Conservation (phyloP, 345 rosid genomes). For the Gossypium raimondii region DNA sequence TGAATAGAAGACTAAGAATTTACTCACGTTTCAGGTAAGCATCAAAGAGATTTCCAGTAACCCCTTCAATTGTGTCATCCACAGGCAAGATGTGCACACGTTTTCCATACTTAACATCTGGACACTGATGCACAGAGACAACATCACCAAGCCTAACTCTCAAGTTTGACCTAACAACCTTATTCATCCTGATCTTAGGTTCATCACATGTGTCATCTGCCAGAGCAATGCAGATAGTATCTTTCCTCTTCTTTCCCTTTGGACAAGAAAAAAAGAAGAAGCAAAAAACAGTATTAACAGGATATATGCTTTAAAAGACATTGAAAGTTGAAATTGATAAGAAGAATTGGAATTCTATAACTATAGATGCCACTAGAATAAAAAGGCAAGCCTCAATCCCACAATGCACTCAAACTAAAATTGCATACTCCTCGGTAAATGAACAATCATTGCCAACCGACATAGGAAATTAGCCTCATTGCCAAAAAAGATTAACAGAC, state of each 20-base stretch:
- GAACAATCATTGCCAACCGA: background rate
- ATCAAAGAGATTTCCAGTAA: conserved; percentile 87
- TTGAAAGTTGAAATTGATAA: background rate
- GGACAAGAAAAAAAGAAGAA: conserved; percentile 3
- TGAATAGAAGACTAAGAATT: background rate
- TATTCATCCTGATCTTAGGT: conserved; percentile 85
- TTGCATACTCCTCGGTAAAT: background rate
- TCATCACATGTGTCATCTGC: conserved; percentile 80
- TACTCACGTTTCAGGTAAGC: conserved; percentile 84
- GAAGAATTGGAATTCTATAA: background rate
- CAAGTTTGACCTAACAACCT: conserved; percentile 77
- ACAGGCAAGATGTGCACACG: conserved; percentile 90
- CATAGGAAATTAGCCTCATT: background rate
- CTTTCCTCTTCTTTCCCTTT: conserved; percentile 84
- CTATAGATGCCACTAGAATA: background rate
- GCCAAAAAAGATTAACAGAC: background rate
- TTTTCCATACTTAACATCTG: conserved; percentile 88
- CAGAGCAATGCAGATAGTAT: conserved; percentile 78
- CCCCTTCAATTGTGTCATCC: conserved; percentile 88
- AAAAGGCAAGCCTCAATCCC: background rate
- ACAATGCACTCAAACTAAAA: background rate
- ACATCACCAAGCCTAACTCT: conserved; percentile 91
- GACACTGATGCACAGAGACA: conserved; percentile 80
- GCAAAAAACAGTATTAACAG: background rate
- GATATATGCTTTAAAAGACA: background rate